Evolutionary conservation across 2,329 filamentous ascomycete species (phyloP), one percentile per base, ranked within the genome.

Genomic region (Phyllachora maydis): DNA sequence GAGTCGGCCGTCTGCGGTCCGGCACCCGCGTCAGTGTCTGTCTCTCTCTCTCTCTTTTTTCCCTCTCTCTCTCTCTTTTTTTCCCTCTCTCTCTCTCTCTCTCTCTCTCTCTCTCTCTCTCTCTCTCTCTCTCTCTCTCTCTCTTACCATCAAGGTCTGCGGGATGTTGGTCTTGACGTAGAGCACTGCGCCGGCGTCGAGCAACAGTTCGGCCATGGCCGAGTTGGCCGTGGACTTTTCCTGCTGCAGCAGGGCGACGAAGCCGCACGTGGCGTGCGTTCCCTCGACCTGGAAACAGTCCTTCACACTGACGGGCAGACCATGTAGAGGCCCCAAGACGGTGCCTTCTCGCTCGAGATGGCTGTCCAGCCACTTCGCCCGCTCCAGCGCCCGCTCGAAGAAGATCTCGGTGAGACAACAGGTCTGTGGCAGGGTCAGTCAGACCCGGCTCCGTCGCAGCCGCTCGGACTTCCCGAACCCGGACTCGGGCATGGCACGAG

Each of bases 251-350:
- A 14, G 11, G 6, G 6, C 20, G 10, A 22, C 20, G 15, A 6
- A 22, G 6, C 20, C 20, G n/a, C 14, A 11, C 6, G 20, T 22
- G 8, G 20, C 8, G 12, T 13, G 11, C 5, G 14, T 11, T 12
- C 20, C 20, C 12, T 14, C 11, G 12, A 22, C 12, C 4, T 5
- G 12, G n/a, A 13, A 14, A 5, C 11, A 6, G 12, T 22, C 20
- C 20, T 22, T 22, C 11, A 22, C 5, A 16, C 47, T 51, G 22
- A 74, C 49, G 1, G 67, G 66, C 1, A 74, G 46, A 5, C 68
- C 67, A 35, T 73, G 66, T 0, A 75, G 47, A 2, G 67, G 65
- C 0, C 67, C 68, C 3, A 61, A 36, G 1, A 56, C 45, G 22
- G 39, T 43, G 1, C 46, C 47, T 13, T 54, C 40, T 11, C 46